Percentiles rank a stretch among this genome's conserved stretches.
phyloP scores from a whole-genome alignment of 176 grass and related monocot genomes.

The Urochloa ruziziensis region DNA sequence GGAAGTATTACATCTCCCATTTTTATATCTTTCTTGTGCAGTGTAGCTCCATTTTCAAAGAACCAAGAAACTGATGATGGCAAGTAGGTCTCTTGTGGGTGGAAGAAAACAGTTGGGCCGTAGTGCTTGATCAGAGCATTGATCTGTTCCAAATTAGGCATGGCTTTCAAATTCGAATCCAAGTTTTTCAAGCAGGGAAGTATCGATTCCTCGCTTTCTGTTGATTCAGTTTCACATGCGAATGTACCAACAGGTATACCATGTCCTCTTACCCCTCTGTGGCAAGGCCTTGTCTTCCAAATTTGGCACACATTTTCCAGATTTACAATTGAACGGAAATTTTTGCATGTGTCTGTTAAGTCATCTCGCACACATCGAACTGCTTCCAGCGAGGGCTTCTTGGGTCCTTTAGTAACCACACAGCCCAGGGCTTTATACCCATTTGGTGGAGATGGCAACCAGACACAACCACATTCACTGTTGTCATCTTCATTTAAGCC shows the following conservation, averaged over 20 bases:
- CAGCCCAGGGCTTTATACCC: conserved; percentile 74
- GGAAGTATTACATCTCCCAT: conserved; percentile 63
- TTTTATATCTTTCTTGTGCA: conserved; percentile 66
- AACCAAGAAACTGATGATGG: conserved; percentile 95
- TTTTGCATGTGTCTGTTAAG: conserved; percentile 76
- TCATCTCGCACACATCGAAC: conserved; percentile 69
- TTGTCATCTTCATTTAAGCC: conserved; percentile 45
- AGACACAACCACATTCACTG: conserved; percentile 61
- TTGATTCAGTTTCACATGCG: conserved; percentile 54
- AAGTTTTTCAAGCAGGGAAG: conserved; percentile 81
- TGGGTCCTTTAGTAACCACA: conserved; percentile 60
- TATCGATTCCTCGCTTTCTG: conserved; percentile 22
- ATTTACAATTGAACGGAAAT: conserved; percentile 50
- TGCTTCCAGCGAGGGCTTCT: conserved; percentile 58
- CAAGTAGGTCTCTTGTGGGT: conserved; percentile 84
- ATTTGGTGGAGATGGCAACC: conserved; percentile 52
- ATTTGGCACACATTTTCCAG: conserved; percentile 56
- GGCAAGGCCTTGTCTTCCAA: conserved; percentile 68
- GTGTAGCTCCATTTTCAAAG: conserved; percentile 80
- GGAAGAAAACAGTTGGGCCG: conserved; percentile 85
- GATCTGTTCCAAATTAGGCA: conserved; percentile 85
- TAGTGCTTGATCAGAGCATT: conserved; percentile 85
- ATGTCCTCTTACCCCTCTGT: conserved; percentile 57
- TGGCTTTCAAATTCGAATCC: conserved; percentile 56
- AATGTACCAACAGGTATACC: conserved; percentile 81